Evolutionary conservation across 2,329 filamentous ascomycete genomes (phyloP).

Genomic region (Colletotrichum neosansevieriae): DNA sequence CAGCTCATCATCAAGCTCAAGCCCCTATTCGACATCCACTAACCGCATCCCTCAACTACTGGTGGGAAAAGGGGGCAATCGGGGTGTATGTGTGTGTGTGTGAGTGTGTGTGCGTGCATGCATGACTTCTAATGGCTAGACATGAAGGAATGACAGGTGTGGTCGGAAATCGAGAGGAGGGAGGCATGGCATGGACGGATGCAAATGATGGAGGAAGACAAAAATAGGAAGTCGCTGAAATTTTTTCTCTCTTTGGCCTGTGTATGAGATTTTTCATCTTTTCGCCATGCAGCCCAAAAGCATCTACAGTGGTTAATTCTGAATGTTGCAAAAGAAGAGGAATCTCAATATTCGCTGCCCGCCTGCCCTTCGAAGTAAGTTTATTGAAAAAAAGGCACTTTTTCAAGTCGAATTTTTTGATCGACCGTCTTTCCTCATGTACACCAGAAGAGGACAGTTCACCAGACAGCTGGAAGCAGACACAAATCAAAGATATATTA

Average conservation of each 20-base stretch:
- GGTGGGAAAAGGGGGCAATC: not conserved
- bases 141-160: not conserved
- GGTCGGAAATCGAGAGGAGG: not conserved
- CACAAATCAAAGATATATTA: too few species aligned
- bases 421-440: too few species aligned
- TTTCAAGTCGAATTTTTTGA: too few species aligned
- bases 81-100: not conserved
- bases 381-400: too few species aligned
- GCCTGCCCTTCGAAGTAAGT: too few species aligned
- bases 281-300: slow-evolving; percentile 7
- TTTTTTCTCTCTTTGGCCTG: slow-evolving; percentile 14
- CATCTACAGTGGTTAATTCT: not conserved
- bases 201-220: not conserved
- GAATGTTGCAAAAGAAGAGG: slow-evolving; percentile 3
- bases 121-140: not conserved
- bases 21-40: slow-evolving; percentile 89
- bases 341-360: not conserved
- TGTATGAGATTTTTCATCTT: slow-evolving; percentile 16
- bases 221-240: slow-evolving; percentile 14
- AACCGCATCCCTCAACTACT: slow-evolving; percentile 45
- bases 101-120: too few species aligned
- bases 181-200: slow-evolving; percentile 6
- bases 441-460: too few species aligned
- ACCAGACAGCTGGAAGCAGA: too few species aligned
- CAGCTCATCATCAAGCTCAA: slow-evolving; percentile 94